phyloP scores from a whole-genome alignment of 805 yeast species.

The Candida corydali region DNA sequence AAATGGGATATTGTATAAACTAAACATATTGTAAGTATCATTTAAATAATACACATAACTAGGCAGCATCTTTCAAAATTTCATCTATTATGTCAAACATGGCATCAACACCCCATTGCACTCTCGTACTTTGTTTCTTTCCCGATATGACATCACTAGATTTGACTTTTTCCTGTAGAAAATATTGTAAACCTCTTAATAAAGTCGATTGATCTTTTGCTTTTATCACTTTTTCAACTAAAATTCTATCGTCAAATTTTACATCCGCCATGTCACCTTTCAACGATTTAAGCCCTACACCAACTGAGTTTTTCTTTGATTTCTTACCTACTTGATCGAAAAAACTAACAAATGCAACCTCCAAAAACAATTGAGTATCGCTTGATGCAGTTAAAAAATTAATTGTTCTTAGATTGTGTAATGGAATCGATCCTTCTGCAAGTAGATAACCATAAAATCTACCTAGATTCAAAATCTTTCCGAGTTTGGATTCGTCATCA shows the following conservation, averaged over 20 bases:
- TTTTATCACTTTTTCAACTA: conserved; percentile 48
- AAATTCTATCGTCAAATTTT: conserved; percentile 43
- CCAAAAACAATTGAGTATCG: conserved; percentile 67
- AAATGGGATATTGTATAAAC: no score
- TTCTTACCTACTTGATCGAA: conserved; percentile 62
- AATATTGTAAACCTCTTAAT: conserved; percentile 63
- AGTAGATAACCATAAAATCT: conserved; percentile 75
- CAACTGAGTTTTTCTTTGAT: conserved; percentile 47
- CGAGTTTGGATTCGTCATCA: conserved; percentile 54
- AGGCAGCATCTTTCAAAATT: conserved; percentile 49
- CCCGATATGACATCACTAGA: conserved; percentile 48
- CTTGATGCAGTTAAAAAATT: conserved; percentile 67
- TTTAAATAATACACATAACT: conserved; percentile 25
- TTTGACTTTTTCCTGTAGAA: conserved; percentile 46
- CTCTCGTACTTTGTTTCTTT: conserved; percentile 50
- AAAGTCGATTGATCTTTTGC: conserved; percentile 57
- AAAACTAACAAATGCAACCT: conserved; percentile 65
- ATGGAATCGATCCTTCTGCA: conserved; percentile 66
- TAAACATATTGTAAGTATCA: no score
- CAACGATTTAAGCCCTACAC: conserved; percentile 35
- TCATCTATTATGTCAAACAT: conserved; percentile 46
- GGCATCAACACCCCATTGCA: conserved; percentile 63
- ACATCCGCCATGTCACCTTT: conserved; percentile 24
- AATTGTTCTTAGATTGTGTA: conserved; percentile 68
- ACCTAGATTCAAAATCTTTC: conserved; percentile 67